These are phyloP conservation scores for Aspergillus sp. DNA, from an alignment of 2,329 filamentous ascomycete genomes.

Conservation along the genomic window DNA sequence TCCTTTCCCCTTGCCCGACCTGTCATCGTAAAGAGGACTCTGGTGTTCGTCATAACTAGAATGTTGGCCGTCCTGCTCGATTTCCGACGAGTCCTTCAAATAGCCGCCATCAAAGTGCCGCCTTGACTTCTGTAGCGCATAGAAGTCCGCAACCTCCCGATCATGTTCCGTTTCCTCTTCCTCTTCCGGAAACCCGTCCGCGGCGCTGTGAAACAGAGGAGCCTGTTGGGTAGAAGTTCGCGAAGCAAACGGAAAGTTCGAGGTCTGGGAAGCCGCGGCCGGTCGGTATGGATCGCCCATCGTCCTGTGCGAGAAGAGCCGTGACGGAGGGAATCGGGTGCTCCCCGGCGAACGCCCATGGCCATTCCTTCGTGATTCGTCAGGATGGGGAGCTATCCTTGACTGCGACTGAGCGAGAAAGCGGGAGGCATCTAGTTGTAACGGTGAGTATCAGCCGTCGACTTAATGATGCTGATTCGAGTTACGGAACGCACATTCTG, in stretches of 20 bases:
- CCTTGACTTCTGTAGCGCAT: constrained; percentile 80
- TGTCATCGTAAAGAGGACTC: constrained; percentile 24
- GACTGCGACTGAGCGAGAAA: constrained; percentile 97
- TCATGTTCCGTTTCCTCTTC: constrained; percentile 88
- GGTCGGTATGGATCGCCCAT: constrained; percentile 72
- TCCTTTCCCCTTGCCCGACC: constrained; percentile 37
- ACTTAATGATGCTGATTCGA: background rate
- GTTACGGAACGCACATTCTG: constrained; percentile 61
- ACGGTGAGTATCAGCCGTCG: constrained; percentile 3
- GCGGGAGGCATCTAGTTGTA: constrained; percentile 73
- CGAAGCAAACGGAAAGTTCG: constrained; percentile 69
- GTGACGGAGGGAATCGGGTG: constrained; percentile 41
- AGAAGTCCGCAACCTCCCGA: constrained; percentile 85
- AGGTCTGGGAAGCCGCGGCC: constrained; percentile 59
- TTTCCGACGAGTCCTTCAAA: constrained; percentile 75
- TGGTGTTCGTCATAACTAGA: constrained; percentile 46
- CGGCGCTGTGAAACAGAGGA: constrained; percentile 85
- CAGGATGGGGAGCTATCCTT: constrained; percentile 64
- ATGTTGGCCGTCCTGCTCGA: constrained; percentile 61
- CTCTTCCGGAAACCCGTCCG: constrained; percentile 84
- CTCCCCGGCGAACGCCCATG: constrained; percentile 38
- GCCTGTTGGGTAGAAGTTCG: constrained; percentile 68
- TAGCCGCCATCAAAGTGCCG: constrained; percentile 78
- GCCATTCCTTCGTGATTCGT: constrained; percentile 39
- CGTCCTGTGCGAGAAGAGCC: constrained; percentile 43